phyloP scores from a whole-genome alignment of 768 basidiomycete species.

The Mycena amicta region DNA sequence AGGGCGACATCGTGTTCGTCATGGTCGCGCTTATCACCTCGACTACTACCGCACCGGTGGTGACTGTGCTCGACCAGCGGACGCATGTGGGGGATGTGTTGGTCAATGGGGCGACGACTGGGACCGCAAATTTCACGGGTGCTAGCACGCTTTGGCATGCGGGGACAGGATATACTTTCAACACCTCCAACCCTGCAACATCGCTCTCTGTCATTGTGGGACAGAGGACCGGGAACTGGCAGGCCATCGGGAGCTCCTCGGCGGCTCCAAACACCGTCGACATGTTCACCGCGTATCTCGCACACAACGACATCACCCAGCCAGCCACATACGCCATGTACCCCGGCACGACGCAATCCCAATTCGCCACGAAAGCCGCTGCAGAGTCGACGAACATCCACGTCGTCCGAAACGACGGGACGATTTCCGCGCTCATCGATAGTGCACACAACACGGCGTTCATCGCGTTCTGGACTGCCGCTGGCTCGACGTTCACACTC shows the following conservation, averaged over 20 bases:
- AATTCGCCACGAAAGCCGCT: conserved; percentile 31
- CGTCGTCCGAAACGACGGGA: conserved; percentile 36
- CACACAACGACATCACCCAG: conserved; percentile 27
- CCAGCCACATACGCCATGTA: conserved; percentile 44
- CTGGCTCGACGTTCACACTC: conserved; percentile 39
- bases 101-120: conserved; percentile 15
- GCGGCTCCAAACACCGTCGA: conserved; percentile 31
- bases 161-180: conserved; percentile 39
- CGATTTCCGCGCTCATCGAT: conserved; percentile 46
- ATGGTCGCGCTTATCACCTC: conserved; percentile 31
- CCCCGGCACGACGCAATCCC: conserved; percentile 37
- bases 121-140: conserved; percentile 26
- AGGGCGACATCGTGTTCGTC: conserved; percentile 35
- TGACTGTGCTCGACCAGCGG: conserved; percentile 39
- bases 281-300: conserved; percentile 44
- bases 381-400: conserved; percentile 21
- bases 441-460: conserved; percentile 34
- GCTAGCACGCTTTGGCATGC: conserved; percentile 36
- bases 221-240: conserved; percentile 34
- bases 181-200: conserved; percentile 21
- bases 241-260: conserved; percentile 33
- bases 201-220: conserved; percentile 32
- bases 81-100: conserved; percentile 24
- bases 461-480: conserved; percentile 49
- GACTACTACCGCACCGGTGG: conserved; percentile 27